Evolutionary conservation across 352 stramenopile species (phyloP), one percentile per base, ranked within the genome.

Genomic region (Phytophthora vignae): DNA sequence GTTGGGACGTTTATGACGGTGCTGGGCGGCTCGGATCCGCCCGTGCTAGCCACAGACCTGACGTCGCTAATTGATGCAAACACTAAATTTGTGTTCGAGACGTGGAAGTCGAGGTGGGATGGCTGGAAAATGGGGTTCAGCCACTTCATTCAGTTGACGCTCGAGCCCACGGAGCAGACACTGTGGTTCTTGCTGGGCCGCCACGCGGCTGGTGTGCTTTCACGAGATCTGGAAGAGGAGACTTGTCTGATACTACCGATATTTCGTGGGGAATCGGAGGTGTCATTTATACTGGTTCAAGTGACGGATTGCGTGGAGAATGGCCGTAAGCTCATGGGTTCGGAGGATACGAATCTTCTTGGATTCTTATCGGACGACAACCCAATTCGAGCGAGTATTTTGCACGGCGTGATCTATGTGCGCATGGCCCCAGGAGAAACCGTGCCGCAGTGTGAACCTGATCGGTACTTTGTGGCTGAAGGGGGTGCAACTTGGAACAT

Each of bases 141-240:
- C 49, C 69, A 84, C 22, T 81, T 84, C 42, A 60, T 79, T 48
- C 48, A 77, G 25, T 42, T 84, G 14, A 10, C 19, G 0, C 10
- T 48, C 7, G 31, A 75, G 33, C 77, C 67, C 6, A 49, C 25
- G 10, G 48, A 77, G 22, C 48, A 64, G 2, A 65, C 42, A 15
- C 12, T 81, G 12, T 81, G 73, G 73, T 64, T 64, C 53, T 73
- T 84, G 54, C 70, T 81, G n/a, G 58, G 52, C 3, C 69, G 8
- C 64, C 70, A 12, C 52, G 70, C 69, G 0, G 77, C 70, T 1
- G 60, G 70, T 50, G 27, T 76, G 14, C 65, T 74, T 10, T 62
- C 56, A 1, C 50, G 57, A 2, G 59, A 61, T 52, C 57, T 68
- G 14, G 38, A 46, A 46, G 38, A n/a, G 15, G 11, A n/a, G n/a